Percentiles rank a stretch among this genome's conserved stretches.
phyloP scores from a whole-genome alignment of 2,329 filamentous ascomycete species.

The Massarina eburnea region DNA sequence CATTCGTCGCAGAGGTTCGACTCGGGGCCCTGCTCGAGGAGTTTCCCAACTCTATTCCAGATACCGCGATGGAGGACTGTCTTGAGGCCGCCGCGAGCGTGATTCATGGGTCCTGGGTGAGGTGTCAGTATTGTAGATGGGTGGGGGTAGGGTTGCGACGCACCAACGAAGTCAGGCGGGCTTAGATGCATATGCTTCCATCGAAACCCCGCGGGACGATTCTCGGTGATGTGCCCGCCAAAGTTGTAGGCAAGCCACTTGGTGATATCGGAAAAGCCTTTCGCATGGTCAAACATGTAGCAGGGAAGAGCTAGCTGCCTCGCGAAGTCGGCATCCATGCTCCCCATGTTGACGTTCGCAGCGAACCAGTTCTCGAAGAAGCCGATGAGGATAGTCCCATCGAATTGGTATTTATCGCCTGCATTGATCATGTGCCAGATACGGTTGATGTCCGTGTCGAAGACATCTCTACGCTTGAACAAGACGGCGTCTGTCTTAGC shows the following conservation, averaged over 20 bases:
- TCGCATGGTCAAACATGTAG: slow-evolving; percentile 29
- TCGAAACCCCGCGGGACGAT: slow-evolving; percentile 18
- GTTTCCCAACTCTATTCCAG: slow-evolving; percentile 9
- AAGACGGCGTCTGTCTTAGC: background rate
- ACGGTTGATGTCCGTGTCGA: background rate
- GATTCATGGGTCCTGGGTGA: slow-evolving; percentile 18
- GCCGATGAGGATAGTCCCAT: background rate
- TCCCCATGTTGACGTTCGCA: slow-evolving; percentile 1
- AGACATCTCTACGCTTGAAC: background rate
- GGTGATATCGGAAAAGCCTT: slow-evolving; percentile 28
- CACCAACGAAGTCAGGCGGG: slow-evolving; percentile 20
- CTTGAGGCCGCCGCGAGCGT: slow-evolving; percentile 17
- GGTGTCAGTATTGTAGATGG: background rate
- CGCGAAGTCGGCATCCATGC: slow-evolving; percentile 1
- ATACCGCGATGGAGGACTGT: slow-evolving; percentile 13
- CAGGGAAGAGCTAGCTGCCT: slow-evolving; percentile 26
- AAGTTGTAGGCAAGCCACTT: slow-evolving; percentile 35
- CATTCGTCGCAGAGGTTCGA: slow-evolving; percentile 11
- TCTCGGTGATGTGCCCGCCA: slow-evolving; percentile 26
- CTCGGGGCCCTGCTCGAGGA: slow-evolving; percentile 8
- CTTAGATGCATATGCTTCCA: slow-evolving; percentile 15
- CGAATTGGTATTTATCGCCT: slow-evolving; percentile 12
- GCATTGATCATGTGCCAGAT: slow-evolving; percentile 11
- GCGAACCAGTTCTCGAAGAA: slow-evolving; percentile 8
- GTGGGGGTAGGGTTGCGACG: slow-evolving; percentile 2